A percentile compares a stretch with the other conserved stretches of the same genome.
phyloP scores from a whole-genome alignment of 306 rosid genomes.

The Canavalia gladiata region DNA sequence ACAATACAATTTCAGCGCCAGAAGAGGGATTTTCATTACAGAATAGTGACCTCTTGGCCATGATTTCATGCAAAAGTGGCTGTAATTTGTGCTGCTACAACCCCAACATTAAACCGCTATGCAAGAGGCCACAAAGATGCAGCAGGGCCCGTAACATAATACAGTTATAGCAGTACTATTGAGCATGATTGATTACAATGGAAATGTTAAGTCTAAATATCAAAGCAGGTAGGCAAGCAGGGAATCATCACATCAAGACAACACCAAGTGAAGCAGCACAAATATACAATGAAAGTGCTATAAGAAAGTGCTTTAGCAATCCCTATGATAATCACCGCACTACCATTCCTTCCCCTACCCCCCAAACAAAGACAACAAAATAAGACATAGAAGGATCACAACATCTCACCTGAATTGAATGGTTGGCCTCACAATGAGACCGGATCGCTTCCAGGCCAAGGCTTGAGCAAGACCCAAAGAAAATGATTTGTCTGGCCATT shows the following conservation, averaged over 20 bases:
- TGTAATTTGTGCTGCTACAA: no score
- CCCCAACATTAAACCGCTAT: no score
- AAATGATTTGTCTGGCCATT: constrained; percentile 96
- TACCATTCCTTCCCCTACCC: background rate
- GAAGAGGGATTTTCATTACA: no score
- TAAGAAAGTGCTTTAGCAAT: background rate
- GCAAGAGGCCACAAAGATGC: no score
- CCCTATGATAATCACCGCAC: constrained; percentile 1
- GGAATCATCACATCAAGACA: constrained; percentile 14
- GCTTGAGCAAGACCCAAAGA: constrained; percentile 90
- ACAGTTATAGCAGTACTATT: no score
- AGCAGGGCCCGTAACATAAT: no score
- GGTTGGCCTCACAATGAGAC: constrained; percentile 94
- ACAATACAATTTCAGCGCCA: no score
- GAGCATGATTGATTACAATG: no score
- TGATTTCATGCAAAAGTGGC: no score
- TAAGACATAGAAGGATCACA: constrained; percentile 2
- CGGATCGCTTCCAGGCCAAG: constrained; percentile 96
- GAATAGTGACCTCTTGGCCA: no score
- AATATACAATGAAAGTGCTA: background rate
- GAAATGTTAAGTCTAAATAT: background rate
- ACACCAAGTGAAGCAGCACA: constrained; percentile 20
- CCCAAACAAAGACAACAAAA: background rate
- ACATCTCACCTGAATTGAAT: constrained; percentile 81
- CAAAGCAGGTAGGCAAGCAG: constrained; percentile 23